Evolutionary conservation across 1,284 basidiomycete species (phyloP).

Genomic region (Microbotryum lychnidis-dioicae): DNA sequence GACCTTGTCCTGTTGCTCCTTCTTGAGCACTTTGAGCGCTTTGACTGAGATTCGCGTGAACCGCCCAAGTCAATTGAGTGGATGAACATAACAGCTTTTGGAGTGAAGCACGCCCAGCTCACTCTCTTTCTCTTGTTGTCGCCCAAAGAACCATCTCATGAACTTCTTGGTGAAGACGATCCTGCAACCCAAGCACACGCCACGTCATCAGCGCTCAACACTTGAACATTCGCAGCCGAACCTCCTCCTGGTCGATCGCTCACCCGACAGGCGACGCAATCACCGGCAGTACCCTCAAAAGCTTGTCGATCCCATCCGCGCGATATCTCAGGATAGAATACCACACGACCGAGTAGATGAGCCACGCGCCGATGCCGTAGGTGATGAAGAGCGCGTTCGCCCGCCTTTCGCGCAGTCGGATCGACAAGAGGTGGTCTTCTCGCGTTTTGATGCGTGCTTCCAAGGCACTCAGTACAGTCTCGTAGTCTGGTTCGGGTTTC

Average conservation of each 20-base stretch:
- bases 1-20: conserved; percentile 73
- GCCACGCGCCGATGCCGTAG: conserved; percentile 73
- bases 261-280: conserved; percentile 71
- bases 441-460: conserved; percentile 45
- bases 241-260: conserved; percentile 34
- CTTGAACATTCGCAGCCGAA: not conserved
- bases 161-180: conserved; percentile 74
- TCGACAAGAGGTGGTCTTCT: conserved; percentile 74
- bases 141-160: conserved; percentile 76
- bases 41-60: conserved; percentile 49
- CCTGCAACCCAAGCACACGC: conserved; percentile 43
- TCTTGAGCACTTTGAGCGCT: conserved; percentile 63
- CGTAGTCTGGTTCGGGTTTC: conserved; percentile 43
- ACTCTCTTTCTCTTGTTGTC: conserved; percentile 82
- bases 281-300: conserved; percentile 46
- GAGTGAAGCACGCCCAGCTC: conserved; percentile 30
- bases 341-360: conserved; percentile 70
- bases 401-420: conserved; percentile 74
- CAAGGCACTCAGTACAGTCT: conserved; percentile 46
- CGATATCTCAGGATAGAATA: conserved; percentile 47
- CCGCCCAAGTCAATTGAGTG: not conserved
- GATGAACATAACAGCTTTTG: not conserved
- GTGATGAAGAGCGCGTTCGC: conserved; percentile 70
- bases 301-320: not conserved
- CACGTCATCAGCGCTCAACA: not conserved